Conservation (phyloP, 352 stramenopile genomes). For the Phytophthora pisi region DNA sequence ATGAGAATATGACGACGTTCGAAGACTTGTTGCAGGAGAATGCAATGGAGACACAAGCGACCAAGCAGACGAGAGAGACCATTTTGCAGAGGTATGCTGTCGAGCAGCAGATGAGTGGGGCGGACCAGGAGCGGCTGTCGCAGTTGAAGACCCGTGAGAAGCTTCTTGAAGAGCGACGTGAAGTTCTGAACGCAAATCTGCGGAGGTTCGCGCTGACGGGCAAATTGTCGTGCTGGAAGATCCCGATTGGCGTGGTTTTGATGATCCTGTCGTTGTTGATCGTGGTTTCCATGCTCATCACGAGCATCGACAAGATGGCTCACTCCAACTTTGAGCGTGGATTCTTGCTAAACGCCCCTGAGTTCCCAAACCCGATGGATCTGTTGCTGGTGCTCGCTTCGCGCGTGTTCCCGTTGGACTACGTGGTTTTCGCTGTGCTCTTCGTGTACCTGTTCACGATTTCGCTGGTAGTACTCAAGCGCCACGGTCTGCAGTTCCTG, state of each 20-base stretch:
- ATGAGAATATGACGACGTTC: constrained; percentile 74
- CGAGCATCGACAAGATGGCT: constrained; percentile 78
- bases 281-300: constrained; percentile 76
- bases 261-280: constrained; percentile 73
- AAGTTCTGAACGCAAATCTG: constrained; percentile 72
- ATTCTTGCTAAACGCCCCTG: constrained; percentile 69
- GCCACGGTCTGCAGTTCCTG: constrained; percentile 78
- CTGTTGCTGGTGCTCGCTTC: constrained; percentile 75
- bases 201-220: constrained; percentile 53
- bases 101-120: constrained; percentile 66
- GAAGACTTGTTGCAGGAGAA: constrained; percentile 78
- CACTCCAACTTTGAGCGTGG: constrained; percentile 74
- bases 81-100: constrained; percentile 72
- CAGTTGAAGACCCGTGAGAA: constrained; percentile 76
- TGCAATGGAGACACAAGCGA: constrained; percentile 71
- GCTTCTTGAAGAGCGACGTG: constrained; percentile 66
- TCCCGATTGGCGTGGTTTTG: constrained; percentile 66
- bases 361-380: constrained; percentile 81
- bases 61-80: constrained; percentile 70
- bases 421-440: constrained; percentile 77
- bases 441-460: constrained; percentile 84
- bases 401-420: constrained; percentile 81
- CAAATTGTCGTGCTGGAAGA: constrained; percentile 65
- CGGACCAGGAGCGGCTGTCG: constrained; percentile 73
- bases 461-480: constrained; percentile 74